Percentiles rank a stretch among this genome's conserved stretches.
Conservation (phyloP, 2,329 filamentous ascomycete genomes). For the Fusarium equiseti region DNA sequence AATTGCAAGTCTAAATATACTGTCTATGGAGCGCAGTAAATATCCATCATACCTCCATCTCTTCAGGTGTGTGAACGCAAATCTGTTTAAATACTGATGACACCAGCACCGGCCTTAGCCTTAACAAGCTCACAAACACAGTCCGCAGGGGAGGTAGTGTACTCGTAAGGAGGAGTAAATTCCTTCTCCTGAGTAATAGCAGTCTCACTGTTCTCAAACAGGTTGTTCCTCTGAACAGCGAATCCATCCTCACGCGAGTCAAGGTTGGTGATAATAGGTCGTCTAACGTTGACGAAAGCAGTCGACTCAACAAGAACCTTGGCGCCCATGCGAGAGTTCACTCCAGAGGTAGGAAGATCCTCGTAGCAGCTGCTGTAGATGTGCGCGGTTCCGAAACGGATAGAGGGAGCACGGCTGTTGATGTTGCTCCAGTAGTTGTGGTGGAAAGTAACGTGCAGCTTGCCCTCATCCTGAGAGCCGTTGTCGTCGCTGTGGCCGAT, state of each 20-base stretch:
- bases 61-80: background rate
- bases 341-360: conserved; percentile 58
- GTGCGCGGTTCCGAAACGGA: conserved; percentile 71
- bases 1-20: background rate
- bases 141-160: conserved; percentile 44
- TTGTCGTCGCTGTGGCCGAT: conserved; percentile 68
- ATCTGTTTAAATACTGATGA: conserved; percentile 17
- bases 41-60: background rate
- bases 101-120: conserved; percentile 43
- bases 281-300: conserved; percentile 59
- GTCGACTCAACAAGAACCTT: conserved; percentile 66
- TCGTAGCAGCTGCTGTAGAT: conserved; percentile 67
- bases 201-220: conserved; percentile 55
- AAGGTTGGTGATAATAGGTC: conserved; percentile 56
- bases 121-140: conserved; percentile 45
- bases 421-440: conserved; percentile 69
- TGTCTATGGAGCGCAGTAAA: background rate
- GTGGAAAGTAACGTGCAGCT: conserved; percentile 67
- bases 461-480: conserved; percentile 64
- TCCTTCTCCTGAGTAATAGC: conserved; percentile 52
- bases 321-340: conserved; percentile 66
- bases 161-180: conserved; percentile 53
- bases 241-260: conserved; percentile 61
- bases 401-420: conserved; percentile 60
- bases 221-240: conserved; percentile 58